Evolutionary conservation across 2,329 filamentous ascomycete species (phyloP).

Genomic region (Colletotrichum tanaceti): DNA sequence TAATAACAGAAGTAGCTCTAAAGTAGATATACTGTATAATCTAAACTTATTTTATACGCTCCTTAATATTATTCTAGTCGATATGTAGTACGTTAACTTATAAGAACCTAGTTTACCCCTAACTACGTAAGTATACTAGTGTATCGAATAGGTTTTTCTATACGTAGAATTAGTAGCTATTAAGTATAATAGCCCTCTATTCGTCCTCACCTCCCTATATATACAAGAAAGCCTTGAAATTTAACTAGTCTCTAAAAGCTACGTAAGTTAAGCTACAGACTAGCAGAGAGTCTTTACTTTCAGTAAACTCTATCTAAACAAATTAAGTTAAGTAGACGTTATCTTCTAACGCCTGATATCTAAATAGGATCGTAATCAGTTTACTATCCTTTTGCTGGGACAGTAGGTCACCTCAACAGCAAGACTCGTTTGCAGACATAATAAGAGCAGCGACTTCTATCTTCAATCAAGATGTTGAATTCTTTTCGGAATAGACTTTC

Average conservation of each 20-base stretch:
- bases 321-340: slow-evolving; percentile 36
- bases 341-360: not conserved
- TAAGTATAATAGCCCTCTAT: slow-evolving; percentile 36
- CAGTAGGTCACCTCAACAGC: not conserved
- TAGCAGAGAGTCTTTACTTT: slow-evolving; percentile 24
- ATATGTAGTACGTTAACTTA: slow-evolving; percentile 42
- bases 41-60: slow-evolving; percentile 35
- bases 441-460: not conserved
- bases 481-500: no score
- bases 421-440: slow-evolving; percentile 12
- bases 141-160: slow-evolving; percentile 40
- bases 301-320: slow-evolving; percentile 35
- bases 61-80: slow-evolving; percentile 36
- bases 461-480: no score
- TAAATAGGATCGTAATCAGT: not conserved
- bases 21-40: slow-evolving; percentile 38
- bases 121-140: slow-evolving; percentile 35
- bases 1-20: slow-evolving; percentile 21
- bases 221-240: slow-evolving; percentile 45
- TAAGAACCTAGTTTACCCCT: not conserved
- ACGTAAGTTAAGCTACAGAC: slow-evolving; percentile 36
- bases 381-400: not conserved
- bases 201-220: slow-evolving; percentile 40
- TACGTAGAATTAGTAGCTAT: slow-evolving; percentile 38
- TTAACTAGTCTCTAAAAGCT: slow-evolving; percentile 40